Base-by-base conservation (phyloP, 495 filamentous ascomycete species). In the Trichoderma gamsii region DNA sequence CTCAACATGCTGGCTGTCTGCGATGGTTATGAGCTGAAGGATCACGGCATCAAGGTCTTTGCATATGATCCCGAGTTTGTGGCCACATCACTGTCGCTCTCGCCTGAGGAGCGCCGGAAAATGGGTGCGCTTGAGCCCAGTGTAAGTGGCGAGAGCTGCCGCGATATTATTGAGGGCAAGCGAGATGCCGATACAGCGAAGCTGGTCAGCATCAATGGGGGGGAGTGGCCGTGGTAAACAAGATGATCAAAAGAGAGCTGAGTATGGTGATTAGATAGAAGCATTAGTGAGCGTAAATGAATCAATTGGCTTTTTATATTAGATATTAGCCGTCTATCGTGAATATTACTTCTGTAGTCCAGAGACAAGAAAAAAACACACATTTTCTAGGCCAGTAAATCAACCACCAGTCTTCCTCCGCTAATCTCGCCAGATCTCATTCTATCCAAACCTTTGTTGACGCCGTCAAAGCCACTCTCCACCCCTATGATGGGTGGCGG, bases 1-100 rank as follows among this genome's bases (percentile, higher is more conserved):
- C 64, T 89, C 72, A 87, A 88, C 67, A 88, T 88, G 87, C 41
- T 88, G 71, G 82, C 87, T 75, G 77, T 79, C 8, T 84, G 87
- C 67, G 86, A 86, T 79, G 38, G 67, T 9, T 74, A 78, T 13
- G 73, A 82, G 3, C 73, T 83, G 67, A 76, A 76, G 66, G 78
- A 83, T 11, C 85, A 85, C 70, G 83, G 82, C 0, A 84, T 85
- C 4, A 87, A 85, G 72, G 80, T 85, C 0, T 86, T 76, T 71
- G 73, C 76, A 15, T 77, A 86, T 21, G 79, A 76, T 7, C 86
- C 85, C 0, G 86, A 84, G 0, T 81, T 79, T 52, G 73, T 85
- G 23, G 83, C 82, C 0, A 86, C 83, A 0, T 80, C 79, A 0
- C 69, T 87, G 18, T 83, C 78, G 0, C 78, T 78, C 6, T 65